A percentile compares a stretch with the other conserved stretches of the same genome.
phyloP scores from a whole-genome alignment of 2,329 filamentous ascomycete species.

The Xylariomycetidae sp. region DNA sequence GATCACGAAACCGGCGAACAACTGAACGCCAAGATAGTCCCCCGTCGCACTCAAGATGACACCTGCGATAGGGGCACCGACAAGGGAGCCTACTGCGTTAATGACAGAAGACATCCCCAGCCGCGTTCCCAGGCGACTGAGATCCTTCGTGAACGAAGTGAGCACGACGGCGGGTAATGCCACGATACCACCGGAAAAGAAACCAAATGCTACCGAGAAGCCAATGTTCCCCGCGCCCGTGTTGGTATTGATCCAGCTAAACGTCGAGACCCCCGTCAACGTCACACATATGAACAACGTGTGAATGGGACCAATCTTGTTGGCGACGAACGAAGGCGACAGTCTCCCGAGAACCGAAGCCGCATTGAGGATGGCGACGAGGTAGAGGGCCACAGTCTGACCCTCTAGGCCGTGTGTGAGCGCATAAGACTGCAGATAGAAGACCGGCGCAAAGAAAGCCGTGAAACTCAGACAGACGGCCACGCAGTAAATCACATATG shows the following conservation, averaged over 20 bases:
- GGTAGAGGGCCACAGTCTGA: constrained; percentile 34
- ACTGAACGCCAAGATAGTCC: constrained; percentile 24
- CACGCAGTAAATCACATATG: constrained; percentile 29
- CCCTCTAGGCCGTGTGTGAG: constrained; percentile 27
- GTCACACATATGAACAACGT: constrained; percentile 31
- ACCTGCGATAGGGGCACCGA: constrained; percentile 36
- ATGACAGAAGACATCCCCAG: constrained; percentile 38
- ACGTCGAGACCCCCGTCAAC: constrained; percentile 28
- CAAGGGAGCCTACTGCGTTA: constrained; percentile 31
- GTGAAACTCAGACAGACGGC: constrained; percentile 31
- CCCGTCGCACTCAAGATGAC: constrained; percentile 25
- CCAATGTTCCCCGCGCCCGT: constrained; percentile 32
- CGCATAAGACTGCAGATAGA: constrained; percentile 41
- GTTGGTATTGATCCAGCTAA: constrained; percentile 36
- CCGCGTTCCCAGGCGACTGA: constrained; percentile 35
- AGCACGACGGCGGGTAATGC: constrained; percentile 38
- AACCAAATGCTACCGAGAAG: constrained; percentile 41
- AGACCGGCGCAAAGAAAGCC: constrained; percentile 36
- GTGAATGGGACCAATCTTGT: constrained; percentile 36
- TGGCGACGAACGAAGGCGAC: constrained; percentile 39
- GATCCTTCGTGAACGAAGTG: constrained; percentile 35
- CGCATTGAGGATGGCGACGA: constrained; percentile 48
- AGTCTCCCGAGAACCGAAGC: constrained; percentile 45
- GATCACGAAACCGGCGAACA: constrained; percentile 24
- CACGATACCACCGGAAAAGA: constrained; percentile 41